These are phyloP conservation scores for Backusella liffmaniae DNA, from an alignment of 192 early-diverging fungal genomes.

Conservation along the genomic window DNA sequence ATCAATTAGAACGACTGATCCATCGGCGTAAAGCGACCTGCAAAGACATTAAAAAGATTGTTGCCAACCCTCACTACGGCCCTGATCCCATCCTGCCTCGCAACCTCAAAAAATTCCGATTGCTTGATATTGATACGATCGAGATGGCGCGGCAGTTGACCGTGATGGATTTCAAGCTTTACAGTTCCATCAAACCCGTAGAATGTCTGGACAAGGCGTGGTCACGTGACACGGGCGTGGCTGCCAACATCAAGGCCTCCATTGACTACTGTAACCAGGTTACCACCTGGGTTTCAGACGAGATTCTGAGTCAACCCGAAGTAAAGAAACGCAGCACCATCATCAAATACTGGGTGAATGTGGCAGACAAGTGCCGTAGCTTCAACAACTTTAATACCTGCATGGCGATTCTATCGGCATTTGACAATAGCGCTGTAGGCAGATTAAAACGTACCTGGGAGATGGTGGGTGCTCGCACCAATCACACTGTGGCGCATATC, in stretches of 20 bases:
- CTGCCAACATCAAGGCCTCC: slow-evolving; percentile 86
- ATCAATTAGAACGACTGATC: slow-evolving; percentile 73
- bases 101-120: slow-evolving; percentile 71
- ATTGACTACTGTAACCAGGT: slow-evolving; percentile 83
- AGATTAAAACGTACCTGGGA: slow-evolving; percentile 94
- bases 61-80: slow-evolving; percentile 58
- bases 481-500: slow-evolving; percentile 59
- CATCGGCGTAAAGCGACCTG: slow-evolving; percentile 62
- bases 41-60: slow-evolving; percentile 56
- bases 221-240: slow-evolving; percentile 62
- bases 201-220: slow-evolving; percentile 95
- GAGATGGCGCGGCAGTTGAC: slow-evolving; percentile 97
- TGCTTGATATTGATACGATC: slow-evolving; percentile 88
- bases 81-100: slow-evolving; percentile 86
- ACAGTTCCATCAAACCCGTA: slow-evolving; percentile 77
- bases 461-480: slow-evolving; percentile 53
- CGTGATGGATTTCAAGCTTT: slow-evolving; percentile 82
- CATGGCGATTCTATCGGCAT: slow-evolving; percentile 86
- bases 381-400: slow-evolving; percentile 96
- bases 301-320: slow-evolving; percentile 81
- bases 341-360: slow-evolving; percentile 85
- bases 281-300: slow-evolving; percentile 87
- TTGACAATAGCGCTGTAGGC: slow-evolving; percentile 86
- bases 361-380: slow-evolving; percentile 77
- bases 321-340: slow-evolving; percentile 71